Base-by-base conservation (phyloP, 2,329 filamentous ascomycete genomes). In the Tolypocladium cylindrosporum region DNA sequence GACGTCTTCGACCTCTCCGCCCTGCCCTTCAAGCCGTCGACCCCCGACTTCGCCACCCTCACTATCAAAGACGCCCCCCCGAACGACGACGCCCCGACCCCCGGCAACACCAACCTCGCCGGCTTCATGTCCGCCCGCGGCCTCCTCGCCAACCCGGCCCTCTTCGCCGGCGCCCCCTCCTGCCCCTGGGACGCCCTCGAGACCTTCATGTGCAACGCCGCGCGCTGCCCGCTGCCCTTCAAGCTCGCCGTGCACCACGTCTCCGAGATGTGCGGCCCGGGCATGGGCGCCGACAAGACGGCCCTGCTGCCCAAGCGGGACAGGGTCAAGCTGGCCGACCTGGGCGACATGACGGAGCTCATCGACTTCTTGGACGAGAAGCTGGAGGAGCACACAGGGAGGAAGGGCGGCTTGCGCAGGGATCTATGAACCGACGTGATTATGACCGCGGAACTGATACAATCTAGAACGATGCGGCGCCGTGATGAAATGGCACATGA, bases 91-190 rank as follows among this genome's bases (percentile, higher is more conserved):
- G 27, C 27, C 27, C 60, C 60, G 8, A 60, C 61, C 4, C 73
- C 72, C 21, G 72, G 69, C 64, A 74, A 72, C 77, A 81, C 77
- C 6, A 74, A 79, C 40, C 75, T 86, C 9, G 72, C 80, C 1
- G 84, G 87, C 41, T 80, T 89, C 57, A 89, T 90, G 87, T 84
- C 86, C 24, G 87, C 87, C 9, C 79, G 87, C 54, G 86, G 85
- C 10, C 75, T 89, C 3, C 78, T 89, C 48, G 76, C 83, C 63
- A 89, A 89, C 69, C 87, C 87, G 1, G 83, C 84, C 4, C 71
- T 89, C 55, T 89, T 86, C 69, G 78, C 82, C 0, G 79, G 83
- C 52, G 66, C 79, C 64, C 70, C 78, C 5, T 71, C 76, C 27
- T 87, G 85, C 61, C 80, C 85, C 2, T 85, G 82, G 80, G 78